A percentile compares a stretch with the other conserved stretches of the same genome.
phyloP scores from a whole-genome alignment of 1,284 basidiomycete genomes.

The Marasmius sp. region DNA sequence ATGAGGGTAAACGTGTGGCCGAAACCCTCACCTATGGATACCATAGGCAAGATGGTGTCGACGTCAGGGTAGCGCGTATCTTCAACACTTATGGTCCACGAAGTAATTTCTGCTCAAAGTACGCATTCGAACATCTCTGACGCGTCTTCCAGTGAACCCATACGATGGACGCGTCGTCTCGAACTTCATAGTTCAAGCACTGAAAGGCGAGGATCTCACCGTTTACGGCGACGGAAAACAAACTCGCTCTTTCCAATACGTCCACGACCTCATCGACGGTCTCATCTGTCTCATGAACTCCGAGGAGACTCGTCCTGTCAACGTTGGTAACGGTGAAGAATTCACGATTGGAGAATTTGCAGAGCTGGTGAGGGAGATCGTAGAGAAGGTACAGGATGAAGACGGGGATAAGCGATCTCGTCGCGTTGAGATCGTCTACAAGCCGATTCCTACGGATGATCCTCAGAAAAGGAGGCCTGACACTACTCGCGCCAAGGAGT shows the following conservation, averaged over 20 bases:
- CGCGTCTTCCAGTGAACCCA: conserved; percentile 77
- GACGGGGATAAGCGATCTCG: conserved; percentile 62
- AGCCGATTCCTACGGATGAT: conserved; percentile 90
- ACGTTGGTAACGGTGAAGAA: conserved; percentile 93
- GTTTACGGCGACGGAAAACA: conserved; percentile 96
- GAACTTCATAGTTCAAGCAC: conserved; percentile 97
- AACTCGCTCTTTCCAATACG: conserved; percentile 96
- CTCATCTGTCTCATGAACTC: conserved; percentile 94
- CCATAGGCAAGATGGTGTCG: conserved; percentile 91
- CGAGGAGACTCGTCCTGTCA: conserved; percentile 87
- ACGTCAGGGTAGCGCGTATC: conserved; percentile 93
- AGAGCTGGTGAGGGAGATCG: conserved; percentile 83
- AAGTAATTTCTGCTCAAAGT: conserved; percentile 19
- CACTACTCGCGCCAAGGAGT: conserved; percentile 84
- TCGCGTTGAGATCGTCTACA: conserved; percentile 76
- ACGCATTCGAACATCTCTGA: conserved; percentile 2
- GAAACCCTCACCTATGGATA: conserved; percentile 95
- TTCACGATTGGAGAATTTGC: conserved; percentile 94
- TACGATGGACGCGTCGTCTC: conserved; percentile 96
- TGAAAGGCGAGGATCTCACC: conserved; percentile 93
- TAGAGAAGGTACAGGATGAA: conserved; percentile 85
- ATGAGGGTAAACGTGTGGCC: conserved; percentile 95
- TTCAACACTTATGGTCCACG: conserved; percentile 84
- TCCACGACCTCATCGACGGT: conserved; percentile 81
- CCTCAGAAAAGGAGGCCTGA: conserved; percentile 93